Conservation (phyloP, 768 basidiomycete species). For the Mycena olivaceomarginata region DNA sequence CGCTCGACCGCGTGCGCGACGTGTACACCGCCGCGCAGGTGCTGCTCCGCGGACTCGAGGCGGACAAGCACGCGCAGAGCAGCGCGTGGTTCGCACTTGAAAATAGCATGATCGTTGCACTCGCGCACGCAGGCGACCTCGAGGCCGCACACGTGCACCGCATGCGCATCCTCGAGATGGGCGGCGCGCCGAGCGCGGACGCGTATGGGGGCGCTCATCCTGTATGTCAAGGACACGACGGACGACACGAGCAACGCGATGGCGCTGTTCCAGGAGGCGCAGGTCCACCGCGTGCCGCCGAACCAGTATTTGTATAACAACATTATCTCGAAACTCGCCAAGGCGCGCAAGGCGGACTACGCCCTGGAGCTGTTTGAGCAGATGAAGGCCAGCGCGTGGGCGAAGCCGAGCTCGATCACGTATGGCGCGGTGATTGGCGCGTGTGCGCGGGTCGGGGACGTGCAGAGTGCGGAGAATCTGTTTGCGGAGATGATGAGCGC, state of each 20-base stretch:
- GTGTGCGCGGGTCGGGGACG: slow-evolving; percentile 95
- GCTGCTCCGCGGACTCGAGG: slow-evolving; percentile 68
- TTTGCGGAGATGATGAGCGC: slow-evolving; percentile 90
- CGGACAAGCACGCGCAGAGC: slow-evolving; percentile 66
- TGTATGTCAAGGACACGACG: slow-evolving; percentile 93
- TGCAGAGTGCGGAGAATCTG: slow-evolving; percentile 84
- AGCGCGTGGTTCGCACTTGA: slow-evolving; percentile 88
- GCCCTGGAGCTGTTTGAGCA: slow-evolving; percentile 91
- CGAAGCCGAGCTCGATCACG: slow-evolving; percentile 86
- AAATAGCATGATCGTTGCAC: slow-evolving; percentile 92
- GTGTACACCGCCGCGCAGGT: slow-evolving; percentile 83
- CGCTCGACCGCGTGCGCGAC: slow-evolving; percentile 76
- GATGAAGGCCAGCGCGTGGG: slow-evolving; percentile 82
- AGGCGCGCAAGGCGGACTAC: slow-evolving; percentile 94
- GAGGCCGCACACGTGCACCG: slow-evolving; percentile 90
- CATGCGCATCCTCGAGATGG: slow-evolving; percentile 83
- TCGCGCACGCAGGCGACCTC: slow-evolving; percentile 88
- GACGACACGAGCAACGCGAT: slow-evolving; percentile 95
- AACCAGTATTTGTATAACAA: slow-evolving; percentile 97
- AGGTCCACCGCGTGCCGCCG: slow-evolving; percentile 79
- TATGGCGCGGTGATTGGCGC: slow-evolving; percentile 97
- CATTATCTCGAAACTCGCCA: slow-evolving; percentile 96
- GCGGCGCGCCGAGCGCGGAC: slow-evolving; percentile 88
- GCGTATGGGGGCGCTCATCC: slow-evolving; percentile 95
- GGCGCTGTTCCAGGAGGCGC: slow-evolving; percentile 88